Evolutionary conservation across 2,329 filamentous ascomycete species (phyloP).

Genomic region (Parascedosporium putredinis): DNA sequence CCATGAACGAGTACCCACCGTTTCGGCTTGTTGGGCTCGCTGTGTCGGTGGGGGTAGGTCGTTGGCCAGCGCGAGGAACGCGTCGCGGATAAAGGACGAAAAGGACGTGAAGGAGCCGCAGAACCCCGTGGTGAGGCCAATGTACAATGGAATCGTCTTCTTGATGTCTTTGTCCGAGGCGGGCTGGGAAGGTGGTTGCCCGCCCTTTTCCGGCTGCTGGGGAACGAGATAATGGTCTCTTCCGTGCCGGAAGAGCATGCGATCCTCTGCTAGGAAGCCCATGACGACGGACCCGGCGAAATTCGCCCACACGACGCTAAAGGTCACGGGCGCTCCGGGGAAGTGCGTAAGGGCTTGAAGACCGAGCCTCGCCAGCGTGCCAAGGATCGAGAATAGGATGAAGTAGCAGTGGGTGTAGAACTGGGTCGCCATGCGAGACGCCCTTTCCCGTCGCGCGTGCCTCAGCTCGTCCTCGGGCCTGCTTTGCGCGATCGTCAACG

Average conservation of each 20-base stretch:
- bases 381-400: conserved; percentile 73
- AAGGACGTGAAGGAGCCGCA: conserved; percentile 88
- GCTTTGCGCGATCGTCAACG: neutral
- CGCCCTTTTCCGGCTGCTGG: too few species aligned
- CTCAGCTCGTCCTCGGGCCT: neutral
- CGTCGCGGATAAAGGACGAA: conserved; percentile 72
- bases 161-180: conserved; percentile 51
- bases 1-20: conserved; percentile 74
- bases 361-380: conserved; percentile 74
- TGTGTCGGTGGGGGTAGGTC: conserved; percentile 38
- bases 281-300: conserved; percentile 71
- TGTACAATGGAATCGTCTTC: conserved; percentile 80
- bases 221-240: too few species aligned
- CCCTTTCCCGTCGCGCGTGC: neutral
- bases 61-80: conserved; percentile 71
- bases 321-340: conserved; percentile 62
- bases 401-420: conserved; percentile 72
- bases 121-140: conserved; percentile 77
- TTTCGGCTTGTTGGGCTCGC: conserved; percentile 33
- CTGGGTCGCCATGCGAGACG: conserved; percentile 18
- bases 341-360: conserved; percentile 72
- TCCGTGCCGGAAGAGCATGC: conserved; percentile 61
- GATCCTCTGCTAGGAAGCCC: conserved; percentile 76
- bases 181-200: too few species aligned
- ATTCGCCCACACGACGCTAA: conserved; percentile 78